Base-by-base conservation (phyloP, 192 early-diverging fungal species). In the Coemansia sp. region DNA sequence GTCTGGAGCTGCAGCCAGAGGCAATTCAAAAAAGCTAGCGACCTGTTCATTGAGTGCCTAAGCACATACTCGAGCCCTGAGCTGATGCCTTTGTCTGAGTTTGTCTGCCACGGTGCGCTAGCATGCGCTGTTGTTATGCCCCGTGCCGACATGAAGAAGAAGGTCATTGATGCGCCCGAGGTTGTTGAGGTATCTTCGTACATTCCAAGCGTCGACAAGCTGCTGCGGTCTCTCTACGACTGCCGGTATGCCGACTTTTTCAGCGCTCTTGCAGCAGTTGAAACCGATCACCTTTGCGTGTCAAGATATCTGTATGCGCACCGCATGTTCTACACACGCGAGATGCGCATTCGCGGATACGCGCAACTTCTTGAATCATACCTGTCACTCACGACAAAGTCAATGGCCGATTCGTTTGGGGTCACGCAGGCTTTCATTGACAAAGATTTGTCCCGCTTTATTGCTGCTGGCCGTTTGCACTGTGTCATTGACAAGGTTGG, bases 401-500 rank as follows among this genome's bases (percentile, higher is more conserved):
- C 92, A 41, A 95, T 99, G 95, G 98, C 98, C 37, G 88, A 90
- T 53, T 87, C 95, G 45, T 99, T 99, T 89, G 96, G 95, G 49
- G 96, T 99, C 42, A 90, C 91, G 4, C 89, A 97, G 72, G 91
- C 92, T 39, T 99, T 91, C 70, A 96, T 98, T 67, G 98, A 99
- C 85, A 93, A 91, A 72, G 98, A 99, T 76, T 81, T 99, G 61
- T 91, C 93, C 55, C 90, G 90, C 63, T 98, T 96, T 77, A 95
- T 98, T 76, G 93, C 96, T 17, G 91, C 94, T 12, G 95, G 96
- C 12, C 92, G 98, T 41, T 85, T 99, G 46, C 97, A 99, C 84
- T 97, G 94, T 66, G 95, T 97, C 12, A 98, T 99, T 81, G 98
- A 99, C 84, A 99, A 99, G 81, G 98, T 99, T 11, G 92, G 90